These are phyloP conservation scores for Colletotrichum orbiculare DNA, from an alignment of 2,329 filamentous ascomycete species.

Conservation along the genomic window DNA sequence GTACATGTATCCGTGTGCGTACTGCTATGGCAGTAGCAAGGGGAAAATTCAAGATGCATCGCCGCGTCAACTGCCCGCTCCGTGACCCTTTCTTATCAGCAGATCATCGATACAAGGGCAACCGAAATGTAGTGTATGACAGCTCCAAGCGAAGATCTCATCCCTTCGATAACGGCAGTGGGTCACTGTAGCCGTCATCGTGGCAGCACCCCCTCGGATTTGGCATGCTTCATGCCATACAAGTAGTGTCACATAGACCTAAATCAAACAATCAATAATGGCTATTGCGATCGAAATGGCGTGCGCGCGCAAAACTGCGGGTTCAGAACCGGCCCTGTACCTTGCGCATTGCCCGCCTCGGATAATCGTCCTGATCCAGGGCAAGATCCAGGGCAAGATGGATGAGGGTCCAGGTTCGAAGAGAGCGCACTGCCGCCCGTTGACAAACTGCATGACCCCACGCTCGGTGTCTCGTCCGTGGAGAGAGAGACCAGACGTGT, in stretches of 20 bases:
- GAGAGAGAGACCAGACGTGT: not conserved
- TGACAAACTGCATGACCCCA: conserved; percentile 7
- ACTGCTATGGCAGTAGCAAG: too few relatives aligned
- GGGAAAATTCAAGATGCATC: too few relatives aligned
- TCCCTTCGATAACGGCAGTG: conserved; percentile 7
- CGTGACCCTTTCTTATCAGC: conserved; percentile 5
- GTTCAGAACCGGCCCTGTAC: not conserved
- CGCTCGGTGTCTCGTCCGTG: conserved; percentile 21
- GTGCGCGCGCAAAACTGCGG: not conserved
- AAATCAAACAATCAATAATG: conserved; percentile 12
- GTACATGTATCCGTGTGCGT: conserved; percentile 4
- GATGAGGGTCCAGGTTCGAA: conserved; percentile 14
- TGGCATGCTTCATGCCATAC: not conserved
- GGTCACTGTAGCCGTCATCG: not conserved
- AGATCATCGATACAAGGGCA: conserved; percentile 1
- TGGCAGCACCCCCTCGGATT: not conserved
- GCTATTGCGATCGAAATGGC: conserved; percentile 21
- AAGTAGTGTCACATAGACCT: not conserved
- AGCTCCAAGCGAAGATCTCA: not conserved
- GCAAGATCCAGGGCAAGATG: not conserved
- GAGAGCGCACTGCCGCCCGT: too few relatives aligned
- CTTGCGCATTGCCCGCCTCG: conserved; percentile 27
- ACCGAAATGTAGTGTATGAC: not conserved
- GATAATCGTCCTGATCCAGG: conserved; percentile 13
- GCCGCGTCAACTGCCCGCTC: not conserved